A percentile compares a stretch with the other conserved stretches of the same genome.
These are phyloP conservation scores for Hyparrhenia diplandra DNA, from an alignment of 176 grass and related monocot genomes.

Conservation along the genomic window DNA sequence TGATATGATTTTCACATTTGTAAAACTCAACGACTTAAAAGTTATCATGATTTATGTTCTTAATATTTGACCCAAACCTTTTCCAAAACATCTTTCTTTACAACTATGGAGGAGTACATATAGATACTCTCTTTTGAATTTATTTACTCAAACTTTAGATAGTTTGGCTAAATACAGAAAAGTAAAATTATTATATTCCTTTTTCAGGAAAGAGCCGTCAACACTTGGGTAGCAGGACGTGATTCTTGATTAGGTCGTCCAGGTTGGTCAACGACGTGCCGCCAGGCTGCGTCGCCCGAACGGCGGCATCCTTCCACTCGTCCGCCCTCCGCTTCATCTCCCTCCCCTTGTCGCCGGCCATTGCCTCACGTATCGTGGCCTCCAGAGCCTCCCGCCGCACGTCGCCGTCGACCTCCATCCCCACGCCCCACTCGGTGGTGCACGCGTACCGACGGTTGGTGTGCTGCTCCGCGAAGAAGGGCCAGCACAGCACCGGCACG, in stretches of 20 bases:
- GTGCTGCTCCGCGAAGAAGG: constrained; percentile 42
- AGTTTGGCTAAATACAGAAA: no score
- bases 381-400: constrained; percentile 13
- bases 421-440: constrained; percentile 29
- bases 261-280: neutral
- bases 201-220: no score
- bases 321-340: constrained; percentile 12
- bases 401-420: constrained; percentile 4
- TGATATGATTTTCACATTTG: no score
- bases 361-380: constrained; percentile 14
- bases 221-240: neutral
- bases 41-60: no score
- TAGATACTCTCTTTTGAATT: no score
- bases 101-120: no score
- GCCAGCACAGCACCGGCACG: constrained; percentile 51
- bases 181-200: no score
- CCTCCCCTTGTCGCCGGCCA: constrained; percentile 22
- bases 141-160: no score
- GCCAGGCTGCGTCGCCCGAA: neutral
- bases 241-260: neutral
- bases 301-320: constrained; percentile 7
- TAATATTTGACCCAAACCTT: no score
- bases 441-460: constrained; percentile 24
- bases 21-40: no score
- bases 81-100: no score